Evolutionary conservation across 345 rosid species (phyloP), one percentile per base, ranked within the genome.

Genomic region (Lenwebbia sp.): DNA sequence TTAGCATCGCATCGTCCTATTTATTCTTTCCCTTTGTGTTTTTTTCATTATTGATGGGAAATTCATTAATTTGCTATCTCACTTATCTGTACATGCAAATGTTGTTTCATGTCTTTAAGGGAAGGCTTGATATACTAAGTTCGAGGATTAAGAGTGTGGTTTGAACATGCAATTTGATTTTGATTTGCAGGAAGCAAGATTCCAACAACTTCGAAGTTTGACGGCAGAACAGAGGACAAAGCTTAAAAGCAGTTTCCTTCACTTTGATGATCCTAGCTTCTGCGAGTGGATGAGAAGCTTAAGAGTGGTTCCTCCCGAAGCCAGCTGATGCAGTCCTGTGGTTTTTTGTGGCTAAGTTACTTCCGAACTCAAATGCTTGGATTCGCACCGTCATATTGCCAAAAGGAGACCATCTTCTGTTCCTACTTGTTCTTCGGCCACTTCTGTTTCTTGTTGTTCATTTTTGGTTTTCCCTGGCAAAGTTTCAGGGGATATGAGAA

Each of bases 261-360:
- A 93, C 87, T 95, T 97, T 33, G 98, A 97, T 85, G 99, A 97
- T 89, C 96, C 95, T 11, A 97, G 99, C 90, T 92, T 93, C 89
- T 96, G 98, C 11, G 98, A 97, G 88, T 97, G 99, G 99, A 95
- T 93, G 92, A 92, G 90, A n/a, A 90, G 93, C 85, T 90, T 97
- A 91, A 94, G 92, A 90, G 94, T 94, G 53, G 91, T 94, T 85
- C 95, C 97, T 54, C 96, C 97, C 3, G 97, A 94, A 88, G 95
- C 96, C 54, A 91, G 92, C 90, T 93, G 65, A 83, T 81, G 86
- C 37, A 82, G 57, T 44, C 23, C 13, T 57, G 54, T 2, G n/a
- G 83, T 22, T 3, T 51, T 78, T 82, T 54, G 82, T 3, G 70
- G 86, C 83, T 70, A 41, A 60, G 81, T 70, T 76, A 33, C 52